A percentile compares a stretch with the other conserved stretches of the same genome.
Evolutionary conservation across 2,329 filamentous ascomycete species (phyloP).

Genomic region (Xylaria sp.): DNA sequence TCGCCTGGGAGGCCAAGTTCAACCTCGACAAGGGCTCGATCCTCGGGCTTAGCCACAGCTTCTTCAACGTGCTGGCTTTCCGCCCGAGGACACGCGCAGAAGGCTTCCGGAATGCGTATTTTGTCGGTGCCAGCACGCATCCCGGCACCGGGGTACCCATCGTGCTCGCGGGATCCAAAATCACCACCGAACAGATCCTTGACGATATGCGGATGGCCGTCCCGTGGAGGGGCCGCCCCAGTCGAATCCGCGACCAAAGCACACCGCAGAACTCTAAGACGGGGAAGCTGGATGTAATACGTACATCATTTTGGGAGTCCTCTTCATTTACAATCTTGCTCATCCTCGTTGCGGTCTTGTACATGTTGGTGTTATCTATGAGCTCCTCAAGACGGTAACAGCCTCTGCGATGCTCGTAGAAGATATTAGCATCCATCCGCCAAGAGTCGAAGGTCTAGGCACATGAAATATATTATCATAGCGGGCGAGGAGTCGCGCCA

Average conservation of each 20-base stretch:
- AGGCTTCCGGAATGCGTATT: slow-evolving; percentile 67
- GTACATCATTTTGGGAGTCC: slow-evolving; percentile 23
- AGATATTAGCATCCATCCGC: neutral
- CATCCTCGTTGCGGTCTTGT: slow-evolving; percentile 26
- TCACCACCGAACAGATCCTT: slow-evolving; percentile 61
- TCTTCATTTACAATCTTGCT: slow-evolving; percentile 11
- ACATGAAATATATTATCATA: neutral
- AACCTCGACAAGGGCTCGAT: slow-evolving; percentile 82
- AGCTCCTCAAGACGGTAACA: neutral
- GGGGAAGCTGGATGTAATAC: slow-evolving; percentile 38
- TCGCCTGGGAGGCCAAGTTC: slow-evolving; percentile 73
- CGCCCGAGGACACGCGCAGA: slow-evolving; percentile 67
- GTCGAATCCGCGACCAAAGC: slow-evolving; percentile 34
- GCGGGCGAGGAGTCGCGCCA: too few relatives aligned
- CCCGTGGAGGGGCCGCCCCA: slow-evolving; percentile 46
- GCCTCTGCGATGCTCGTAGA: neutral
- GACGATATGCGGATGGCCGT: slow-evolving; percentile 48
- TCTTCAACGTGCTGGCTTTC: slow-evolving; percentile 78
- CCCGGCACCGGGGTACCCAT: slow-evolving; percentile 82
- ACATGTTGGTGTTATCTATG: slow-evolving; percentile 5
- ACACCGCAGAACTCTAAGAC: slow-evolving; percentile 34
- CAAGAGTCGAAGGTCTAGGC: neutral
- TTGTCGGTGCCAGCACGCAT: slow-evolving; percentile 80
- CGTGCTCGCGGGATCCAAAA: slow-evolving; percentile 74
- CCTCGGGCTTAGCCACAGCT: slow-evolving; percentile 75